These are phyloP conservation scores for Marasmius fiardii DNA, from an alignment of 1,284 basidiomycete genomes.

Conservation along the genomic window DNA sequence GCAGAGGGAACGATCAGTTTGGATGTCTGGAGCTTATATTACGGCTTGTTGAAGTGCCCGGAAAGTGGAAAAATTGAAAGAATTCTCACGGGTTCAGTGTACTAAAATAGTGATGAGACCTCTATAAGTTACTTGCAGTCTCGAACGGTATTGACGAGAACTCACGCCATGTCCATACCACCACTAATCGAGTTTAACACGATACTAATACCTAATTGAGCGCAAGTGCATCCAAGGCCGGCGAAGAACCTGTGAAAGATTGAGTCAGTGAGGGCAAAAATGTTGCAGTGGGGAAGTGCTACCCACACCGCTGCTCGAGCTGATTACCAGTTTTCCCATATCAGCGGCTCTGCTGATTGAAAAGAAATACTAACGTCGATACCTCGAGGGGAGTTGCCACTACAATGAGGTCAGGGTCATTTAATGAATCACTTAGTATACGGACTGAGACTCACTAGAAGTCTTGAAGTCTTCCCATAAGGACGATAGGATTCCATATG, in stretches of 20 bases:
- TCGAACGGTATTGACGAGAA: too few relatives aligned
- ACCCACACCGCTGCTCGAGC: constrained; percentile 7
- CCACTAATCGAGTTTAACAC: constrained; percentile 20
- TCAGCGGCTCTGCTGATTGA: not conserved
- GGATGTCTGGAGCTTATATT: not conserved
- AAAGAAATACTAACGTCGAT: not conserved
- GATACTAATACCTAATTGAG: constrained; percentile 21
- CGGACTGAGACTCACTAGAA: constrained; percentile 15
- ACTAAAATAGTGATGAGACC: not conserved
- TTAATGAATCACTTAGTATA: not conserved
- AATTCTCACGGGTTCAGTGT: not conserved
- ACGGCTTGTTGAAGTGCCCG: too few relatives aligned
- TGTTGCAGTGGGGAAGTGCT: too few relatives aligned
- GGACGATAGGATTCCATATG: constrained; percentile 20
- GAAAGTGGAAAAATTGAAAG: too few relatives aligned
- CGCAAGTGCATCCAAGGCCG: constrained; percentile 19
- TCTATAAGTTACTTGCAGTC: too few relatives aligned
- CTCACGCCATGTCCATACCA: constrained; percentile 18
- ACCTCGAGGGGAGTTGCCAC: constrained; percentile 7
- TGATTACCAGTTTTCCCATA: not conserved
- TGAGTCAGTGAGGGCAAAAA: too few relatives aligned
- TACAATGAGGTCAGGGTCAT: not conserved
- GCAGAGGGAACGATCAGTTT: too few relatives aligned
- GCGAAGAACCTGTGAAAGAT: constrained; percentile 19
- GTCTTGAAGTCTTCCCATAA: constrained; percentile 18